Evolutionary conservation across 306 rosid genomes (phyloP), one percentile per base, ranked within the genome.

Genomic region (Corylus avellana): DNA sequence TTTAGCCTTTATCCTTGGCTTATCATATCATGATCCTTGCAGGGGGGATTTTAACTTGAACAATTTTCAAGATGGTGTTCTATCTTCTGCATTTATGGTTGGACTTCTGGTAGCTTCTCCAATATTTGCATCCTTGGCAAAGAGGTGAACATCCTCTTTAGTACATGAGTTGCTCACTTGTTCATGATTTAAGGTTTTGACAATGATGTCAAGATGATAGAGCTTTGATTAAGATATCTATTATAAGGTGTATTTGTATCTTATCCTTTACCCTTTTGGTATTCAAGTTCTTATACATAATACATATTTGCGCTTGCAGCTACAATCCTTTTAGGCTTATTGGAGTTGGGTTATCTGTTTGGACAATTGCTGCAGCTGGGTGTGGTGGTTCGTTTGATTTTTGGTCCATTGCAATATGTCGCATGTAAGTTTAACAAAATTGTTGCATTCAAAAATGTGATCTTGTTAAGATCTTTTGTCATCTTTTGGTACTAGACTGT

Each of bases 11-110:
- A 49, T 51, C 47, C 4, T 63, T 55, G 81, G 75, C 73, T 64
- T 27, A 63, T 54, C 18, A 35, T 79, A 39, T 25, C 61, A 17
- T 18, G 68, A 73, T 82, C 72, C 54, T 85, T 81, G 70, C 73
- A 94, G 98, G 89, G 97, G 97, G 42, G 97, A 92, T 72, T 94
- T 94, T 81, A 82, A 91, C 83, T 90, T 92, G 89, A 94, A 76
- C 82, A 92, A 94, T 83, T 94, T 92, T 80, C 86, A 94, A 84
- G 97, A 94, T 86, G 98, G 98, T n/a, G 78, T 89, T 75, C 79
- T 94, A 56, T 92, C 98, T 61, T 94, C 94, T 87, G 97, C 97
- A 29, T 94, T 94, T 84, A 91, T 94, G 98, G 97, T 91, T 76
- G 98, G 98, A 49, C 98, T 94, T 85, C 88, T 94, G 53, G 73